Conservation (phyloP, 371 early-diverging fungal genomes). For the Mortierella sp. region DNA sequence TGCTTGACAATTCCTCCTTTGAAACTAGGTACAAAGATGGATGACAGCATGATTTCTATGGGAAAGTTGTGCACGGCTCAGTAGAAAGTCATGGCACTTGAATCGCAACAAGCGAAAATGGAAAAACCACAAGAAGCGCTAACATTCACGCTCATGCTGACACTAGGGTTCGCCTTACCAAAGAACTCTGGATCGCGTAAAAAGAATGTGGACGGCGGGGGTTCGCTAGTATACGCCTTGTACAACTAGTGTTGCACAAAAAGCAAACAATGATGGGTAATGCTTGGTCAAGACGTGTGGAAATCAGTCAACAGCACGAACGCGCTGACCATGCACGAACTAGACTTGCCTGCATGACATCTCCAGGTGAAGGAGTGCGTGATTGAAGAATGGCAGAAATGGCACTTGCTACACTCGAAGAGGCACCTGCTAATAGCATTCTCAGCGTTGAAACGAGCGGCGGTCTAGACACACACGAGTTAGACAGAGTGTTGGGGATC, state of each 20-base stretch:
- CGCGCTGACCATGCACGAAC: not conserved
- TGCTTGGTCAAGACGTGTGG: not conserved
- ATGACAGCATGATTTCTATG: slow-evolving; percentile 58
- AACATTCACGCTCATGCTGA: not conserved
- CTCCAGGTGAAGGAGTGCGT: slow-evolving; percentile 71
- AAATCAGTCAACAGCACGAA: not conserved
- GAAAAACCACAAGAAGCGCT: not conserved
- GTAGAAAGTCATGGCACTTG: not conserved
- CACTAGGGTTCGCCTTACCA: slow-evolving; percentile 39
- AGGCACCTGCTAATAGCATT: slow-evolving; percentile 59
- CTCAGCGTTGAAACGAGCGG: slow-evolving; percentile 65
- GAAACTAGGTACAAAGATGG: slow-evolving; percentile 60
- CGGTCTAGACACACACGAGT: slow-evolving; percentile 41
- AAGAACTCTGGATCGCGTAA: slow-evolving; percentile 71
- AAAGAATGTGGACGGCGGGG: slow-evolving; percentile 60
- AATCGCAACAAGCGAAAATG: not conserved
- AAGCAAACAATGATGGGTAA: slow-evolving; percentile 6
- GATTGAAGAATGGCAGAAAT: slow-evolving; percentile 66
- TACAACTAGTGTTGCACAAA: slow-evolving; percentile 50
- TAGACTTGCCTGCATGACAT: slow-evolving; percentile 59
- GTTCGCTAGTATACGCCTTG: slow-evolving; percentile 55
- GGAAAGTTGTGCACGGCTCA: not conserved
- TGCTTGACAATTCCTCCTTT: slow-evolving; percentile 57
- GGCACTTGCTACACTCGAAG: slow-evolving; percentile 60
- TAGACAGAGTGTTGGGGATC: too few relatives aligned